phyloP scores from a whole-genome alignment of 495 filamentous ascomycete species.

The Penicillium arizonense region DNA sequence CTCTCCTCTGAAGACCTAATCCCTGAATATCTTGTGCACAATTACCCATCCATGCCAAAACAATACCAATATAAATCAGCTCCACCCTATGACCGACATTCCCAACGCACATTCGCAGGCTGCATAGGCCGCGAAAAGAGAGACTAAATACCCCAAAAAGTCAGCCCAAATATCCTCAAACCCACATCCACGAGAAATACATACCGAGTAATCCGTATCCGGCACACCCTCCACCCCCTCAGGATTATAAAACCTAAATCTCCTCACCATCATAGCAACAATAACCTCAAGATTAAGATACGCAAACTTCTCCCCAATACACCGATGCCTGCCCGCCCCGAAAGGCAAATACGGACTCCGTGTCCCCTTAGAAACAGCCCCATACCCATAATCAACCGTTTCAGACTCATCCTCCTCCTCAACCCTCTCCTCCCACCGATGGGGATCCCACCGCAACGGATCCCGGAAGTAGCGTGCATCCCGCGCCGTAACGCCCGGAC shows the following conservation, averaged over 20 bases:
- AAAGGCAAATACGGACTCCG: slow-evolving; percentile 90
- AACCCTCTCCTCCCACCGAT: slow-evolving; percentile 71
- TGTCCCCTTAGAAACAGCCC: slow-evolving; percentile 85
- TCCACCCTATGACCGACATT: slow-evolving; percentile 42
- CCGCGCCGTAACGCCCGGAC: slow-evolving; percentile 73
- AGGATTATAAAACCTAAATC: slow-evolving; percentile 71
- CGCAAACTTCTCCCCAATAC: slow-evolving; percentile 97
- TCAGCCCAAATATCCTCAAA: background rate
- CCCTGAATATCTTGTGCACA: no score
- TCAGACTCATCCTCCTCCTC: slow-evolving; percentile 66
- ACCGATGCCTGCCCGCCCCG: slow-evolving; percentile 88
- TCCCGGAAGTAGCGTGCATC: slow-evolving; percentile 77
- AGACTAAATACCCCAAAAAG: slow-evolving; percentile 17
- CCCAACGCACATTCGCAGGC: slow-evolving; percentile 65
- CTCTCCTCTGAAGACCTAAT: no score
- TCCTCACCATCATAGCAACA: slow-evolving; percentile 70
- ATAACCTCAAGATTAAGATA: slow-evolving; percentile 90
- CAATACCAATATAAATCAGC: background rate
- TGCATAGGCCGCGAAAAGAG: slow-evolving; percentile 57
- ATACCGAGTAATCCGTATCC: slow-evolving; percentile 80
- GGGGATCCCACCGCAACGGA: slow-evolving; percentile 78
- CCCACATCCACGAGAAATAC: slow-evolving; percentile 30
- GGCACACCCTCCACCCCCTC: slow-evolving; percentile 67
- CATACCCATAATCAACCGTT: slow-evolving; percentile 85
- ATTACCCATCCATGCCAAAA: background rate